phyloP scores from a whole-genome alignment of 169 alveolate genomes.

The Plasmodium gonderi region DNA sequence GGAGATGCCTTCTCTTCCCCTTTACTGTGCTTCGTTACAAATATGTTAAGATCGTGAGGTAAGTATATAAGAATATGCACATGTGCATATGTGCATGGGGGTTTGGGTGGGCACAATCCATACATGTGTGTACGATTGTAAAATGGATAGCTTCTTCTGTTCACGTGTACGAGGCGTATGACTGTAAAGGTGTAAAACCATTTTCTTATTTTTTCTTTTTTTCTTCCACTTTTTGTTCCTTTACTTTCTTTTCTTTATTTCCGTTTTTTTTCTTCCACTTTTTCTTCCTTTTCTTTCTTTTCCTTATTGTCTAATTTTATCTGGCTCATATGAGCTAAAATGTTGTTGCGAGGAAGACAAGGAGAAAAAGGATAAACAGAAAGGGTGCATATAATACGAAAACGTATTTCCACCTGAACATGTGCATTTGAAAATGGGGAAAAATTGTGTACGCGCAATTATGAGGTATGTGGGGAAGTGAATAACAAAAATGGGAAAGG shows the following conservation, averaged over 20 bases:
- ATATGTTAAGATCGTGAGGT: no score
- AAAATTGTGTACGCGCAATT: background rate
- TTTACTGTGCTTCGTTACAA: no score
- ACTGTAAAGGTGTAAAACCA: background rate
- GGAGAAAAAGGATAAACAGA: constrained; percentile 8
- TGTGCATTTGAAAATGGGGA: background rate
- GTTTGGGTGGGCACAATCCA: no score
- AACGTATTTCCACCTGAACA: constrained; percentile 32
- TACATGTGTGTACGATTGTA: background rate
- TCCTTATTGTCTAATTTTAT: background rate
- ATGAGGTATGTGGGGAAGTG: background rate
- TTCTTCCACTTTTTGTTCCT: background rate
- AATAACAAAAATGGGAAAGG: background rate
- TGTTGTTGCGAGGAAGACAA: constrained; percentile 12
- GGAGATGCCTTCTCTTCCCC: no score
- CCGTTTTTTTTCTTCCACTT: background rate
- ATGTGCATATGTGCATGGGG: background rate
- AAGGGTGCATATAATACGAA: constrained; percentile 51
- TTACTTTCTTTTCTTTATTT: no score
- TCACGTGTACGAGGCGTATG: background rate
- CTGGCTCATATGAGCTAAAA: background rate
- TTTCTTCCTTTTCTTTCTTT: background rate
- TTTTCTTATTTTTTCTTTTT: no score
- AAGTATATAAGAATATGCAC: background rate
- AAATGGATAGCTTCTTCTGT: background rate